Evolutionary conservation across 805 yeast genomes (phyloP).

Genomic region (Ogataea naganishii): DNA sequence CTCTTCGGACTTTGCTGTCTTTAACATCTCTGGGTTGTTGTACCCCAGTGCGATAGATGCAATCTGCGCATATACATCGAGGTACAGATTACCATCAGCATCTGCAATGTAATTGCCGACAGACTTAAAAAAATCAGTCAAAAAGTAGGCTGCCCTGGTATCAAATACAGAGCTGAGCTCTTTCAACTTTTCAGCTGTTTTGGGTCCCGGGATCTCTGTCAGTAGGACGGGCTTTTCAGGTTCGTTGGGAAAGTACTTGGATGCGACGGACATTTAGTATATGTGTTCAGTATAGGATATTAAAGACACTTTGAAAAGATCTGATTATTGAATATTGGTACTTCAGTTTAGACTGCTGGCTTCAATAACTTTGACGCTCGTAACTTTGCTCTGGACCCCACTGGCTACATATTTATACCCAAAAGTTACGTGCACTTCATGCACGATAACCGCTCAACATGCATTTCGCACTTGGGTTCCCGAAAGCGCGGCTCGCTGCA

Average conservation of each 20-base stretch:
- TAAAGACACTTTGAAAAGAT: too few relatives aligned
- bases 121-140: conserved; percentile 57
- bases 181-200: conserved; percentile 26
- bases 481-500: too few relatives aligned
- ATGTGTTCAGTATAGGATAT: too few relatives aligned
- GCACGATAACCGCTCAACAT: too few relatives aligned
- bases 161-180: conserved; percentile 43
- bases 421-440: too few relatives aligned
- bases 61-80: conserved; percentile 67
- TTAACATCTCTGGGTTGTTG: conserved; percentile 56
- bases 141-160: conserved; percentile 52
- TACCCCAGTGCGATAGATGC: conserved; percentile 66
- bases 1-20: conserved; percentile 48
- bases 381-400: too few relatives aligned
- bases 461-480: too few relatives aligned
- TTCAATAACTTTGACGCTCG: too few relatives aligned
- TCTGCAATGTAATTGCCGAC: conserved; percentile 58
- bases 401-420: too few relatives aligned
- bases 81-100: conserved; percentile 51
- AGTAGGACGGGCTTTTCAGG: conserved; percentile 37
- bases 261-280: conserved; percentile 17
- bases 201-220: conserved; percentile 42
- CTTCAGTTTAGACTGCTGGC: too few relatives aligned
- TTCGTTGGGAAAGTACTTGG: conserved; percentile 34
- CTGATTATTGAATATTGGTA: too few relatives aligned